These are phyloP conservation scores for Anisodus tanguticus DNA, from an alignment of 257 asterid species.

Conservation along the genomic window DNA sequence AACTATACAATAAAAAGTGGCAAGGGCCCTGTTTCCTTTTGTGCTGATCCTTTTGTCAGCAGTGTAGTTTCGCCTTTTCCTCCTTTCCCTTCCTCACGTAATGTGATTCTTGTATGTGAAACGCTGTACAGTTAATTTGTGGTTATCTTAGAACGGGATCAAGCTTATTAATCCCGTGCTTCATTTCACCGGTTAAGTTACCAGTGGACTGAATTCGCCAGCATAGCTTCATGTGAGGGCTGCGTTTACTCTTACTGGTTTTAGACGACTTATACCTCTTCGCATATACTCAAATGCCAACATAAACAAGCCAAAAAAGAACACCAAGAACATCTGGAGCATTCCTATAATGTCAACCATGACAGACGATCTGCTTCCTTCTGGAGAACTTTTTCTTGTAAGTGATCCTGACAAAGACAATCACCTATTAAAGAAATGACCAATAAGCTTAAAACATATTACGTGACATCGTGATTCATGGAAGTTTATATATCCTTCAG, in stretches of 20 bases:
- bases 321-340: constrained; percentile 53
- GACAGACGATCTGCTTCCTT: constrained; percentile 50
- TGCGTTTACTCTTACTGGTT: constrained; percentile 73
- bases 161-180: neutral
- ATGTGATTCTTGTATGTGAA: constrained; percentile 3
- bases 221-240: constrained; percentile 55
- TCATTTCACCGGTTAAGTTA: constrained; percentile 30
- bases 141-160: neutral
- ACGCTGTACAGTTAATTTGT: constrained; percentile 8
- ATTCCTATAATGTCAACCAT: constrained; percentile 50
- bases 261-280: constrained; percentile 60
- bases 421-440: neutral
- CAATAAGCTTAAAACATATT: neutral
- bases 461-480: neutral
- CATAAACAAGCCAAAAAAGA: constrained; percentile 62
- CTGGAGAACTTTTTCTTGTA: constrained; percentile 43
- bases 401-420: constrained; percentile 51
- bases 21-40: neutral
- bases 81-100: neutral
- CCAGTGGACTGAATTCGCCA: constrained; percentile 47
- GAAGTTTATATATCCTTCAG: neutral
- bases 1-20: neutral
- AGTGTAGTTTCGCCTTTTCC: neutral
- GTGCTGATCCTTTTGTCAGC: constrained; percentile 7
- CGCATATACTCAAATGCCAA: constrained; percentile 54